Percentiles rank a stretch among this genome's conserved stretches.
Conservation (phyloP, 306 rosid genomes). For the Cucumis cinereus region DNA sequence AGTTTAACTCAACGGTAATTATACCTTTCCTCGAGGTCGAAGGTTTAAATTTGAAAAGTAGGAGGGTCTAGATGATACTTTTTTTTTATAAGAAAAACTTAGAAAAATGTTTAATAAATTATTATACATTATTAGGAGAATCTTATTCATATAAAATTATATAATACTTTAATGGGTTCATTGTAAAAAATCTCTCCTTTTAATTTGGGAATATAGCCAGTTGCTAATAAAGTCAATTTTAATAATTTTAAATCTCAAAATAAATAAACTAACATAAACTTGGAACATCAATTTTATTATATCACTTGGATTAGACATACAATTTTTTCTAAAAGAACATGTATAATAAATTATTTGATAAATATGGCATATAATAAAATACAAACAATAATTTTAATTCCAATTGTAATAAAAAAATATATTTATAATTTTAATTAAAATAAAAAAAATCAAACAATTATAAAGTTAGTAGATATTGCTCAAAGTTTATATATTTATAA, state of each 20-base stretch:
- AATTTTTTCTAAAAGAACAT: neutral
- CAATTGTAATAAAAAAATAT: no score
- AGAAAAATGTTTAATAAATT: neutral
- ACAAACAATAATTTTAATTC: no score
- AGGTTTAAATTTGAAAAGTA: neutral
- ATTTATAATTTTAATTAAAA: no score
- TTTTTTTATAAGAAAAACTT: no score
- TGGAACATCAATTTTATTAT: neutral
- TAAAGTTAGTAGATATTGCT: no score
- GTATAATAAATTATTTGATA: neutral
- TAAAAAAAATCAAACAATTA: no score
- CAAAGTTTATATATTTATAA: no score
- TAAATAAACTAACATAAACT: neutral
- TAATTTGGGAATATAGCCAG: neutral
- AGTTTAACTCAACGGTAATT: no score
- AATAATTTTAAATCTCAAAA: neutral
- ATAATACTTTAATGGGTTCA: neutral
- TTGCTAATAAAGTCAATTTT: neutral
- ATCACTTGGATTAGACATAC: neutral
- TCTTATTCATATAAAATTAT: neutral
- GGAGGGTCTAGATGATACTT: neutral
- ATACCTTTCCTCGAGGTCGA: no score
- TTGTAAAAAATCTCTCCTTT: neutral
- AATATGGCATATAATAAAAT: neutral
- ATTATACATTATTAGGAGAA: neutral